These are phyloP conservation scores for Saksenaea oblongispora DNA, from an alignment of 371 early-diverging fungal species.

Conservation along the genomic window DNA sequence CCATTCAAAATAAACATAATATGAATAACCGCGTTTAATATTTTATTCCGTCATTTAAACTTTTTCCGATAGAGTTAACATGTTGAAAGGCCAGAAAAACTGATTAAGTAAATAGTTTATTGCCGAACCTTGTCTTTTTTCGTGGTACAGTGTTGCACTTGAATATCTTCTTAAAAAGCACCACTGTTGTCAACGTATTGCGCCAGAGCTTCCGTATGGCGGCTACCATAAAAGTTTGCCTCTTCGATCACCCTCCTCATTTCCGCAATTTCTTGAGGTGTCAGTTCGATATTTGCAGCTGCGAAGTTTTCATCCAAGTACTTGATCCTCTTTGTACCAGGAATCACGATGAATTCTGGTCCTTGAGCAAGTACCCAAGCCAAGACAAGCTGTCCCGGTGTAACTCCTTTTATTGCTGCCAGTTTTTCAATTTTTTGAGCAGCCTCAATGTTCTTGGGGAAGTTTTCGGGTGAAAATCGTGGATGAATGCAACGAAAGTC, in stretches of 20 bases:
- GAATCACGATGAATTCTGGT: slow-evolving; percentile 46
- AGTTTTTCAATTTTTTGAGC: slow-evolving; percentile 45
- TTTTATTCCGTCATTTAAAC: too few relatives aligned
- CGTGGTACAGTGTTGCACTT: too few relatives aligned
- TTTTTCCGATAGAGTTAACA: too few relatives aligned
- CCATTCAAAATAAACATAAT: too few relatives aligned
- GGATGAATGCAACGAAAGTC: slow-evolving; percentile 53
- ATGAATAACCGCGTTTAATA: too few relatives aligned
- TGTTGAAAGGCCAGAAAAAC: too few relatives aligned
- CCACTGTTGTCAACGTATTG: too few relatives aligned
- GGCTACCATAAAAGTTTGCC: slow-evolving; percentile 31
- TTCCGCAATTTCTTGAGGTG: slow-evolving; percentile 44
- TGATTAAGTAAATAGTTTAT: too few relatives aligned
- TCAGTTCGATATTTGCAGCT: slow-evolving; percentile 34
- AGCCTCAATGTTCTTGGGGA: slow-evolving; percentile 54
- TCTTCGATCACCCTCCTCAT: slow-evolving; percentile 35
- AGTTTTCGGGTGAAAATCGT: slow-evolving; percentile 52
- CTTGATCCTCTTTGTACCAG: slow-evolving; percentile 54
- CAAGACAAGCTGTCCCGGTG: slow-evolving; percentile 49
- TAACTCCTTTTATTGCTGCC: slow-evolving; percentile 45
- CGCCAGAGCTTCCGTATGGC: slow-evolving; percentile 21
- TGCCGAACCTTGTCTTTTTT: too few relatives aligned
- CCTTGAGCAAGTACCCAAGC: slow-evolving; percentile 62
- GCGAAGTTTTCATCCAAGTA: slow-evolving; percentile 56
- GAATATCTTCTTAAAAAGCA: too few relatives aligned